Conservation (phyloP, 768 basidiomycete genomes). For the Podaxis rugospora region DNA sequence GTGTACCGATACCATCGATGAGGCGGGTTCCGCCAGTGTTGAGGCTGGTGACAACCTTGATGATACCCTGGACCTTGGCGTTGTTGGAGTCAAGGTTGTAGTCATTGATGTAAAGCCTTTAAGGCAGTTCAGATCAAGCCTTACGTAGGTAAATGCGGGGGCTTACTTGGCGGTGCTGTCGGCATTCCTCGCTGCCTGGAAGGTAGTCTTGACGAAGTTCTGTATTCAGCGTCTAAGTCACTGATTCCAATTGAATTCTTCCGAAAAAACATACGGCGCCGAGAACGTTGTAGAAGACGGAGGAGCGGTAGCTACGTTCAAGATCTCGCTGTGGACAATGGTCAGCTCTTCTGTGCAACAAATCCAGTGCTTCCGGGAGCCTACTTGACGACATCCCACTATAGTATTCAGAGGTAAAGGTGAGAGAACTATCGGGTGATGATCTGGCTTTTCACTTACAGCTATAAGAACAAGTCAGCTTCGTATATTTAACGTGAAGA, state of each 20-base stretch:
- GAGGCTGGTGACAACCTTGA: slow-evolving; percentile 36
- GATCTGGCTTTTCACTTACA: neutral
- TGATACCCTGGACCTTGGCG: slow-evolving; percentile 37
- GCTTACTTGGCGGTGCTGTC: slow-evolving; percentile 44
- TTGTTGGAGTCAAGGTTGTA: slow-evolving; percentile 46
- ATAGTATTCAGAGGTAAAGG: neutral
- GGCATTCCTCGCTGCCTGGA: slow-evolving; percentile 42
- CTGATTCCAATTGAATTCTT: neutral
- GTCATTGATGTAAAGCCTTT: slow-evolving; percentile 39
- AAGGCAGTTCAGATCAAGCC: neutral
- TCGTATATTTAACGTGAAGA: neutral
- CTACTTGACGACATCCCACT: slow-evolving; percentile 40
- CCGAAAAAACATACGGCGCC: slow-evolving; percentile 28
- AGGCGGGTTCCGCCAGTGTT: slow-evolving; percentile 31
- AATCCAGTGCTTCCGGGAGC: slow-evolving; percentile 15
- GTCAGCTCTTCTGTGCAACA: slow-evolving; percentile 5
- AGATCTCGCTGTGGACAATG: slow-evolving; percentile 33
- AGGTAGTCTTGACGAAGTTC: slow-evolving; percentile 48
- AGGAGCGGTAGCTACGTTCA: slow-evolving; percentile 42
- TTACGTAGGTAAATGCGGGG: neutral
- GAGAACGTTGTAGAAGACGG: slow-evolving; percentile 46
- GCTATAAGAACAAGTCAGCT: neutral
- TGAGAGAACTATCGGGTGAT: neutral
- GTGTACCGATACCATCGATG: slow-evolving; percentile 48
- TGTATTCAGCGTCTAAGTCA: slow-evolving; percentile 7